phyloP scores from a whole-genome alignment of 202 grass and related monocot species.

The Schoenoplectus tabernaemontani region DNA sequence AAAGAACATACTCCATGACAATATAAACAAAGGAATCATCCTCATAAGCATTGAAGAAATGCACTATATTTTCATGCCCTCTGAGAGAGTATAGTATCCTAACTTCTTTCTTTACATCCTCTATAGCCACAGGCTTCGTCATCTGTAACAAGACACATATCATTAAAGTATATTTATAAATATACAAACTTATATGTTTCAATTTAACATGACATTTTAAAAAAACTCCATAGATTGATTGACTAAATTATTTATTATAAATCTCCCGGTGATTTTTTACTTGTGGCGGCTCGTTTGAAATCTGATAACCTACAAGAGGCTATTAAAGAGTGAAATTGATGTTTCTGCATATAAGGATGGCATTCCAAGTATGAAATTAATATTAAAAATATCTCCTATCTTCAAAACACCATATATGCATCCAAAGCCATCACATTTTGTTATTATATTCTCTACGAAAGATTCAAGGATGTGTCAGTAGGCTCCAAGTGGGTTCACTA shows the following conservation, averaged over 20 bases:
- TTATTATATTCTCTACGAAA: background rate
- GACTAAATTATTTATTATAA: background rate
- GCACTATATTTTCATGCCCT: constrained; percentile 97
- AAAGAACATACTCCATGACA: constrained; percentile 93
- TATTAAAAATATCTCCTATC: background rate
- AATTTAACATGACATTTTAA: background rate
- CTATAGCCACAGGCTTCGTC: constrained; percentile 67
- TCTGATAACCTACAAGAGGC: background rate
- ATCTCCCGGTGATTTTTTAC: background rate
- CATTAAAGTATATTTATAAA: constrained; percentile 20
- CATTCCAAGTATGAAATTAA: background rate
- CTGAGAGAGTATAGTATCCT: constrained; percentile 77
- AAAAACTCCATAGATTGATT: background rate
- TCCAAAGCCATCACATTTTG: background rate
- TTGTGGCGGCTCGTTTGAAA: background rate
- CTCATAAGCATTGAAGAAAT: constrained; percentile 88
- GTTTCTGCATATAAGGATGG: background rate
- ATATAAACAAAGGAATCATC: constrained; percentile 96
- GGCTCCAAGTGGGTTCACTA: too few species aligned
- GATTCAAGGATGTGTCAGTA: background rate
- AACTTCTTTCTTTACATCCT: constrained; percentile 98
- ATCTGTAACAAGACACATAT: constrained; percentile 49
- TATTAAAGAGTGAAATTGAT: background rate
- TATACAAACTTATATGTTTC: background rate
- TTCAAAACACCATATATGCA: background rate